Evolutionary conservation across 768 basidiomycete genomes (phyloP), one percentile per base, ranked within the genome.

Genomic region (Suillus variegatus): DNA sequence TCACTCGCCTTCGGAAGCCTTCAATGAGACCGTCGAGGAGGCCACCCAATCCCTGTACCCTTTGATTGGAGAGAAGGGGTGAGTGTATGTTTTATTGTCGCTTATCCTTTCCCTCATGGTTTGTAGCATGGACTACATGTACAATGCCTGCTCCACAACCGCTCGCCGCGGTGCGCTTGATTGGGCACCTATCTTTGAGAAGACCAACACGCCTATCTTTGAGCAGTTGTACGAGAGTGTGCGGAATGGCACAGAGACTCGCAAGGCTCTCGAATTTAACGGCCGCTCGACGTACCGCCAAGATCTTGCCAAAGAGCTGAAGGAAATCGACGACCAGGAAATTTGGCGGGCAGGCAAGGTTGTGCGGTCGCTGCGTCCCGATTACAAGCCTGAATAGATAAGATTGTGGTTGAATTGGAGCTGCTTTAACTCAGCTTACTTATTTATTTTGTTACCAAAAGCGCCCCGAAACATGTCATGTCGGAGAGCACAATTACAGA

Each of bases 21-120:
- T 99, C 89, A 99, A 99, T 80, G 97, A 99, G 85, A 99, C 97
- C 66, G 97, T 99, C 67, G 97, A 99, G 81, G 97, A 99, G 82
- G 97, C 97, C n/a, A 99, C 97, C 51, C 96, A 99, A 77, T 97
- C 95, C 46, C 88, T 99, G 68, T 98, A 94, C 85, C 97, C 97
- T 66, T 80, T 99, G 78, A 95, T 99, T 73, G 97, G 97, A 70
- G 86, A 91, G 74, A 92, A 97, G 77, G 95, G 95, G 91, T 93
- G 77, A 63, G 88, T 75, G 9, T 62, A 40, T 7, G 18, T 57
- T 41, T 22, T 32, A 52, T 60, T 16, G 38, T 64, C 32, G 8
- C 61, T 25, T 46, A 44, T 62, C 44, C 10, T 58, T 10, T 40
- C n/a, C 52, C 7, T 40, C 54, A 36, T 66, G 41, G 63, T 44